A percentile compares a stretch with the other conserved stretches of the same genome.
Evolutionary conservation across 2,329 filamentous ascomycete species (phyloP).

Genomic region (Fusarium xyrophilum): DNA sequence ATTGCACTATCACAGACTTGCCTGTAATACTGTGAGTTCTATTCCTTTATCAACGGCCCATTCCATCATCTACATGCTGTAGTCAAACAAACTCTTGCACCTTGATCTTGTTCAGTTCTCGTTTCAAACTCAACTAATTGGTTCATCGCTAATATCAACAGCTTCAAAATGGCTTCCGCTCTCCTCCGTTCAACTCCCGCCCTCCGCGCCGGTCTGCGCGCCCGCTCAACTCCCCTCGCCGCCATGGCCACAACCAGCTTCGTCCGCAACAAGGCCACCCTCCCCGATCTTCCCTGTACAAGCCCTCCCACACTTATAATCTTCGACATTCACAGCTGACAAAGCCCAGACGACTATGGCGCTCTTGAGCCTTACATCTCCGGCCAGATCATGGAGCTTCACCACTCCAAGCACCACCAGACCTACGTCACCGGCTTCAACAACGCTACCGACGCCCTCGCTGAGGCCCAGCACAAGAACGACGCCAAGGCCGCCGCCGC

Average conservation of each 20-base stretch:
- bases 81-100: neutral
- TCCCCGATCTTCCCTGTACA: slow-evolving; percentile 78
- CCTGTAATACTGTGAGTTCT: slow-evolving; percentile 2
- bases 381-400: slow-evolving; percentile 94
- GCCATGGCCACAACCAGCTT: slow-evolving; percentile 78
- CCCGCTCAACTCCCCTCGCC: slow-evolving; percentile 66
- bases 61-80: no score
- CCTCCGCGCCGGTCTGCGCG: slow-evolving; percentile 73
- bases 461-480: slow-evolving; percentile 68
- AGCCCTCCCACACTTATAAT: neutral
- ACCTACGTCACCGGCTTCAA: slow-evolving; percentile 93
- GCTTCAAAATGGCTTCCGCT: slow-evolving; percentile 67
- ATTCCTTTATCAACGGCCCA: no score
- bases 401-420: slow-evolving; percentile 94
- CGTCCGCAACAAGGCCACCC: slow-evolving; percentile 85
- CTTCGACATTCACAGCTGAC: neutral
- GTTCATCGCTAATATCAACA: neutral
- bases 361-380: slow-evolving; percentile 87
- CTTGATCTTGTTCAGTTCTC: neutral
- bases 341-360: slow-evolving; percentile 84
- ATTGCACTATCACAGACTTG: neutral
- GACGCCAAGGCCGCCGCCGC: slow-evolving; percentile 60
- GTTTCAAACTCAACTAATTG: neutral
- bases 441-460: slow-evolving; percentile 75
- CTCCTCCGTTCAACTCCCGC: slow-evolving; percentile 75